phyloP scores from a whole-genome alignment of 164 flowering plant genomes.

The Brasenia schreberi region DNA sequence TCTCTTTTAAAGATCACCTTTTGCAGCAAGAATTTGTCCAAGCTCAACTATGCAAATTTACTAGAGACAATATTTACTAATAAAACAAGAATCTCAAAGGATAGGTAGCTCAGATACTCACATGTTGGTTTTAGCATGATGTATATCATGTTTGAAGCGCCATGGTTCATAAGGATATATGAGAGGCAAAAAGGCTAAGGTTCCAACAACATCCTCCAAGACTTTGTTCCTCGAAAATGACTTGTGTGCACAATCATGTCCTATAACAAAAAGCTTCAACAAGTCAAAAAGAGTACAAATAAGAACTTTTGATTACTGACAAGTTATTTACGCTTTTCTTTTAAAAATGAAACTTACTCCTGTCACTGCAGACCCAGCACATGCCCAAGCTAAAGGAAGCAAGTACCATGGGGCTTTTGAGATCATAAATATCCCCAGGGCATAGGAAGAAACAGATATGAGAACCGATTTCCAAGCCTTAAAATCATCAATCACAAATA shows the following conservation, averaged over 20 bases:
- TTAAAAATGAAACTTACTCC: slow-evolving; percentile 44
- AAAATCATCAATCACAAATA: slow-evolving; percentile 75
- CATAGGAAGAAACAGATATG: slow-evolving; percentile 55
- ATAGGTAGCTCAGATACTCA: slow-evolving; percentile 13
- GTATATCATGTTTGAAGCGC: slow-evolving; percentile 89
- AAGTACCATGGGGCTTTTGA: slow-evolving; percentile 94
- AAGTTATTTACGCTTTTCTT: background rate
- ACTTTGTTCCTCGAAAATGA: slow-evolving; percentile 91
- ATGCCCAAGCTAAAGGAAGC: slow-evolving; percentile 98
- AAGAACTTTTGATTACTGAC: background rate
- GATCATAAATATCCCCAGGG: slow-evolving; percentile 74
- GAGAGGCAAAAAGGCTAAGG: slow-evolving; percentile 85
- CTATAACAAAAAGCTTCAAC: slow-evolving; percentile 81
- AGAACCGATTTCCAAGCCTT: slow-evolving; percentile 81
- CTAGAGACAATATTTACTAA: no score
- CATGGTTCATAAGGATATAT: slow-evolving; percentile 97
- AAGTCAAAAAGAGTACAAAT: slow-evolving; percentile 4
- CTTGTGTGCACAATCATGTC: slow-evolving; percentile 98
- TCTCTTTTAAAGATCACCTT: background rate
- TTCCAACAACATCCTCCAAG: slow-evolving; percentile 90
- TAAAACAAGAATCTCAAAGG: background rate
- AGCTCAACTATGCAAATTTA: background rate
- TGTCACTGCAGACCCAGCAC: slow-evolving; percentile 91
- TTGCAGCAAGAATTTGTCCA: background rate
- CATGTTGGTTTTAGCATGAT: slow-evolving; percentile 98